A percentile compares a stretch with the other conserved stretches of the same genome.
phyloP scores from a whole-genome alignment of 768 basidiomycete species.

The Boletus sp. region DNA sequence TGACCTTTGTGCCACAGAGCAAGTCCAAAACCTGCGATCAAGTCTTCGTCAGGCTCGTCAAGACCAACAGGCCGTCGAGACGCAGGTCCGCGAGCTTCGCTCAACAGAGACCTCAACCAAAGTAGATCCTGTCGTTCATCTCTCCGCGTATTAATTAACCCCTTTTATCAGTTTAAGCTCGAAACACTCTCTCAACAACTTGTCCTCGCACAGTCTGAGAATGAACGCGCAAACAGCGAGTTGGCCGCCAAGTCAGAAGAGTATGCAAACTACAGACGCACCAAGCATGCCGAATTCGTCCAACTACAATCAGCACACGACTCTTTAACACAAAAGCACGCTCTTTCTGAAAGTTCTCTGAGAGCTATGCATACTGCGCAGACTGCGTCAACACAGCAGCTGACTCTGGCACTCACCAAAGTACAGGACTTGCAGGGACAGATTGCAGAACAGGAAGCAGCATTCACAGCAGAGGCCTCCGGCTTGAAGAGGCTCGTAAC shows the following conservation, averaged over 20 bases:
- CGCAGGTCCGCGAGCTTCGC: constrained; percentile 68
- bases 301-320: constrained; percentile 79
- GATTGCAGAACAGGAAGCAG: constrained; percentile 82
- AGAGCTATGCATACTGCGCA: constrained; percentile 74
- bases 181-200: constrained; percentile 83
- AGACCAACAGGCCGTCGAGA: constrained; percentile 66
- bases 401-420: constrained; percentile 73
- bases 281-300: constrained; percentile 75
- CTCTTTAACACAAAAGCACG: constrained; percentile 62
- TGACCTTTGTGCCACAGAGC: constrained; percentile 45
- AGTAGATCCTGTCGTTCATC: constrained; percentile 37
- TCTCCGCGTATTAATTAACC: neutral
- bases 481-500: constrained; percentile 71
- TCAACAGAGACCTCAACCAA: constrained; percentile 76
- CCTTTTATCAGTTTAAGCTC: constrained; percentile 67
- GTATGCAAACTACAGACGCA: constrained; percentile 77
- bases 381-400: constrained; percentile 66
- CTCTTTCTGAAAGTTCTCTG: constrained; percentile 64
- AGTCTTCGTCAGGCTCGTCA: constrained; percentile 74
- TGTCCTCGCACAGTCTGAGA: constrained; percentile 71
- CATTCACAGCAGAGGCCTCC: constrained; percentile 74
- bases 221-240: constrained; percentile 67
- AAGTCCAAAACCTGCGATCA: constrained; percentile 63
- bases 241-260: constrained; percentile 75
- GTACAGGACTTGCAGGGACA: constrained; percentile 74